Evolutionary conservation across 441 rosid genomes (phyloP).

Genomic region (Aleurites moluccanus): DNA sequence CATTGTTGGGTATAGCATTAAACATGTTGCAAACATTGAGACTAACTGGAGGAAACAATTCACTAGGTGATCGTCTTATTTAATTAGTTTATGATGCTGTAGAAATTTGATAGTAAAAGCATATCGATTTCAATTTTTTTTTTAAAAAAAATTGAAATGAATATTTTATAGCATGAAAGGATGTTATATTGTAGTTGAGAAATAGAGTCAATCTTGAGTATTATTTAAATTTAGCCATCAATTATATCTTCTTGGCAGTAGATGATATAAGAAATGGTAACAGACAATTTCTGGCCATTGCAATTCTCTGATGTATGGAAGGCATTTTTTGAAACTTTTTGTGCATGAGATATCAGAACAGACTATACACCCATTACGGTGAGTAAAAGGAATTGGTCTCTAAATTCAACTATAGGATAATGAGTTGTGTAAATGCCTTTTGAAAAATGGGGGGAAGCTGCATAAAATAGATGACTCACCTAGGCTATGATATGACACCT

Average conservation of each 20-base stretch:
- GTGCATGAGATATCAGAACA: background rate
- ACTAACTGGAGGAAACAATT: no score
- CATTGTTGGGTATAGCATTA: background rate
- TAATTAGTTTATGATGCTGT: background rate
- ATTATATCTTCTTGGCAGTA: no score
- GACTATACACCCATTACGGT: background rate
- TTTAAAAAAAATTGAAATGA: no score
- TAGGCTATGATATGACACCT: no score
- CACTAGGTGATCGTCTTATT: background rate
- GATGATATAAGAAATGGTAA: background rate
- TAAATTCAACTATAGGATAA: background rate
- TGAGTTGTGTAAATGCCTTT: background rate
- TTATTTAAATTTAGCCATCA: background rate
- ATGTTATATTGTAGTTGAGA: background rate
- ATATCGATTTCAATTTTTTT: background rate
- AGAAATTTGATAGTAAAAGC: background rate
- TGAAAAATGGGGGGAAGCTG: background rate
- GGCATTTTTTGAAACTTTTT: background rate
- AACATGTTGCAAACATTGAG: background rate
- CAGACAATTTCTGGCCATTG: background rate
- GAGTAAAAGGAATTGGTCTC: background rate
- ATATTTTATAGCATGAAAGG: background rate
- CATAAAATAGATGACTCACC: no score
- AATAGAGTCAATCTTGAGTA: background rate
- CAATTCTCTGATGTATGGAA: background rate